Evolutionary conservation across 352 stramenopile genomes (phyloP).

Genomic region (Chrysophaeum taylorii): DNA sequence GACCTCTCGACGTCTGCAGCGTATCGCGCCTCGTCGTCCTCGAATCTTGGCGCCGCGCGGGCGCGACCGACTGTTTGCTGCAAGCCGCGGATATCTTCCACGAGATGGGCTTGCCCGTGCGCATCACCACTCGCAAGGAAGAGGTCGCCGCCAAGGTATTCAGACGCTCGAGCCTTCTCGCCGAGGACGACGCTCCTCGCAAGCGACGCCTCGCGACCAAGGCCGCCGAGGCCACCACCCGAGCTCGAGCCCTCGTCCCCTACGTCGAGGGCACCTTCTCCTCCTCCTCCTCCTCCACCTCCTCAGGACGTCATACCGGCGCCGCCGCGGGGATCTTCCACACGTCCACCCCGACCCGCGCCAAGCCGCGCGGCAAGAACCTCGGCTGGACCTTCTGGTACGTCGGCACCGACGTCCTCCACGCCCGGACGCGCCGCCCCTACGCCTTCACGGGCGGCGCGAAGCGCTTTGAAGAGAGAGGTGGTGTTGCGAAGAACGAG

Average conservation of each 20-base stretch:
- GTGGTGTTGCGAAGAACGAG: no score
- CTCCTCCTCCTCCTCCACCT: no score
- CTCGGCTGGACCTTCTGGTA: background rate
- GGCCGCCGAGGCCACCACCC: background rate
- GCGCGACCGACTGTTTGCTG: background rate
- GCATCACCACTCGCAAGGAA: background rate
- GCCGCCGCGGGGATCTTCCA: no score
- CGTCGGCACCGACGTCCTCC: background rate
- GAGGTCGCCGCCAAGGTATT: background rate
- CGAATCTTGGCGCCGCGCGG: background rate
- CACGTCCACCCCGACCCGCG: background rate
- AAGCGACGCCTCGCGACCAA: no score
- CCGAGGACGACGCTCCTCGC: background rate
- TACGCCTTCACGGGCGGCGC: background rate
- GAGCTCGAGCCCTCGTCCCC: background rate
- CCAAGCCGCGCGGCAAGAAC: background rate
- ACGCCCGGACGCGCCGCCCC: background rate
- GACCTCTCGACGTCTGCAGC: background rate
- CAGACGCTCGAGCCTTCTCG: background rate
- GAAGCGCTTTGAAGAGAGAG: background rate
- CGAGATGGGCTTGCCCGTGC: background rate
- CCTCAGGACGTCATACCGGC: no score
- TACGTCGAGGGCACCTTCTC: no score
- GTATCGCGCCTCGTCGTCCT: conserved; percentile 1
- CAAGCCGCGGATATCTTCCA: background rate